Base-by-base conservation (phyloP, 2,329 filamentous ascomycete species). In the Penicillium sclerotigenum region DNA sequence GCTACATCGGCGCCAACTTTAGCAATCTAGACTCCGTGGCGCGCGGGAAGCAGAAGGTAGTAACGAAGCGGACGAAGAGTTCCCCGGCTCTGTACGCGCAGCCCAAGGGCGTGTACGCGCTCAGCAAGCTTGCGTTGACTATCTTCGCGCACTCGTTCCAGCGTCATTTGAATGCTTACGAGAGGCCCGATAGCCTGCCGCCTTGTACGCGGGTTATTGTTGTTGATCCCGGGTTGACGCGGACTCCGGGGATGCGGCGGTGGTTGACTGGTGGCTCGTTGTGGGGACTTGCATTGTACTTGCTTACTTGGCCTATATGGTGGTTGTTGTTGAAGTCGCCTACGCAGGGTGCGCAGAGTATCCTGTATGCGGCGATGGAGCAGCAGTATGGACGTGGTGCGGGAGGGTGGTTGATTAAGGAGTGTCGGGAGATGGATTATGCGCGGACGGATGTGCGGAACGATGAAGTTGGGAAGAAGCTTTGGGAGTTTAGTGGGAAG, bases 271-370 rank as follows among this genome's bases (percentile, higher is more conserved):
- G 90, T 31, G 94, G 94, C 7, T 90, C 89, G 3, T 79, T 99
- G 0, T 86, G 85, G 81, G 92, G 92, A 0, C 78, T 99, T 20
- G 72, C 86, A 0, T 47, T 90, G 18, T 99, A 99, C 73, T 72
- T 96, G 8, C 42, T 88, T 11, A 84, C 85, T 33, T 99, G 93
- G 80, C 81, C 88, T 1, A 63, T 96, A 0, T 90, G 89, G 72
- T 97, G 93, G 90, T 73, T 99, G 22, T 73, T 97, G 1, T 79
- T 99, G 51, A 97, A 99, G 74, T 92, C 89, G 33, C 84, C 91
- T 0, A 77, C 86, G 50, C 87, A 89, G 75, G 94, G 90, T 2
- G 90, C 93, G 0, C 92, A 99, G 75, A 91, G 89, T 5, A 86
- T 97, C 45, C 77, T 97, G 9, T 87, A 87, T 63, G 92, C 92